phyloP scores from a whole-genome alignment of 2,329 filamentous ascomycete genomes.

The Daldinia eschscholtzii region DNA sequence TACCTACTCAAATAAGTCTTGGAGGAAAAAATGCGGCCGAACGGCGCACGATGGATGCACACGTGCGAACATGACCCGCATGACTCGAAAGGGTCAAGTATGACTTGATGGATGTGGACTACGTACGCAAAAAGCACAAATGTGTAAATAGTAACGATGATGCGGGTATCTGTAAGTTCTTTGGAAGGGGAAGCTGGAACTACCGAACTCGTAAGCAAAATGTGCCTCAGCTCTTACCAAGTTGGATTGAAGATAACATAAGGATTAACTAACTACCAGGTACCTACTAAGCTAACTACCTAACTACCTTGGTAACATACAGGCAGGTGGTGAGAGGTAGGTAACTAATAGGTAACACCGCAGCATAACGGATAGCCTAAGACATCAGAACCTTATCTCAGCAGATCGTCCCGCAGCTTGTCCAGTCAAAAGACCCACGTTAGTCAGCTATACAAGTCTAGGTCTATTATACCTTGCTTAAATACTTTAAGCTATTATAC shows the following conservation, averaged over 20 bases:
- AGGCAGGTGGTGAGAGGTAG: too few species aligned
- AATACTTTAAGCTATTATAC: too few species aligned
- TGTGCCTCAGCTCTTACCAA: not conserved
- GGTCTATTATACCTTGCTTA: too few species aligned
- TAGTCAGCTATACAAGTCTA: not conserved
- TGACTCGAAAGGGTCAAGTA: not conserved
- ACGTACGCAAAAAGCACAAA: not conserved
- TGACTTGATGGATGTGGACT: not conserved
- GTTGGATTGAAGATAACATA: not conserved
- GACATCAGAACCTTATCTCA: conserved; percentile 39
- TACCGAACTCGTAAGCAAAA: too few species aligned
- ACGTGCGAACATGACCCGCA: conserved; percentile 6
- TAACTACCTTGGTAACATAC: too few species aligned
- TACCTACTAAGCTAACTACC: too few species aligned
- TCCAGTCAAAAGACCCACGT: not conserved
- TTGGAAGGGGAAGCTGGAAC: too few species aligned
- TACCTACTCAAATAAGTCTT: not conserved
- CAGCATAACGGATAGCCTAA: conserved; percentile 1
- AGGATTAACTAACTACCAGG: too few species aligned
- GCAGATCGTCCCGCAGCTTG: conserved; percentile 9
- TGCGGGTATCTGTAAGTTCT: too few species aligned
- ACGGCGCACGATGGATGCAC: not conserved
- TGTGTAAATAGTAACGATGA: not conserved
- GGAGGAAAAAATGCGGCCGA: not conserved
- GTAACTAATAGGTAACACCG: too few species aligned